These are phyloP conservation scores for Lasiodiplodia hormozganensis DNA, from an alignment of 2,329 filamentous ascomycete species.

Conservation along the genomic window DNA sequence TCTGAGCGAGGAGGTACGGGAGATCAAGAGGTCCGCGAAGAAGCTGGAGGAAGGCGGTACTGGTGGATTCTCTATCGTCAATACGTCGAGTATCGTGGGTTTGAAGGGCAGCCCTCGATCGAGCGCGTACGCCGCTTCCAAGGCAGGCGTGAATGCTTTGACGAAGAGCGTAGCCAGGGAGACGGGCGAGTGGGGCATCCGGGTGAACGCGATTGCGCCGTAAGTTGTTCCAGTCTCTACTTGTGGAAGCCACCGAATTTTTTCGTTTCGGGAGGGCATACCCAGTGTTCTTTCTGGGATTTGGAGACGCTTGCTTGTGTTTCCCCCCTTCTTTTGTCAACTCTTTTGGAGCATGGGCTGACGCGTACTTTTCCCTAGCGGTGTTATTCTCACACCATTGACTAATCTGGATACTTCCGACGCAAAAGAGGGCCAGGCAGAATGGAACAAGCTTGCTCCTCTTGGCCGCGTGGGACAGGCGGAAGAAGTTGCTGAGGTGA, in stretches of 20 bases:
- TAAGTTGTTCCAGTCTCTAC: slow-evolving; percentile 34
- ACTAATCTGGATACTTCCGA: slow-evolving; percentile 38
- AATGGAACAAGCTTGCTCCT: slow-evolving; percentile 37
- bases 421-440: slow-evolving; percentile 34
- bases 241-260: not conserved
- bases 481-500: slow-evolving; percentile 52
- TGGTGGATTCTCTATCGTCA: slow-evolving; percentile 41
- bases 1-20: slow-evolving; percentile 47
- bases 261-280: not conserved
- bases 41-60: slow-evolving; percentile 34
- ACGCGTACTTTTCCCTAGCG: not conserved
- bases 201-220: slow-evolving; percentile 46
- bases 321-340: not conserved
- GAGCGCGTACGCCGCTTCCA: slow-evolving; percentile 47
- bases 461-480: slow-evolving; percentile 38
- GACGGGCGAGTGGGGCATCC: slow-evolving; percentile 43
- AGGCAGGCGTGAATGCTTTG: slow-evolving; percentile 51
- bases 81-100: slow-evolving; percentile 61
- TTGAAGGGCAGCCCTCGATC: slow-evolving; percentile 50
- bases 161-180: slow-evolving; percentile 50
- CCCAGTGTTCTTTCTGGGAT: not conserved
- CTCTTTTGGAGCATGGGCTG: not conserved
- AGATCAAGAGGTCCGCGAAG: slow-evolving; percentile 43
- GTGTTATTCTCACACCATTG: not conserved
- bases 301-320: not conserved